Conservation (phyloP, 2,329 filamentous ascomycete genomes). For the Penicillium concentricum region DNA sequence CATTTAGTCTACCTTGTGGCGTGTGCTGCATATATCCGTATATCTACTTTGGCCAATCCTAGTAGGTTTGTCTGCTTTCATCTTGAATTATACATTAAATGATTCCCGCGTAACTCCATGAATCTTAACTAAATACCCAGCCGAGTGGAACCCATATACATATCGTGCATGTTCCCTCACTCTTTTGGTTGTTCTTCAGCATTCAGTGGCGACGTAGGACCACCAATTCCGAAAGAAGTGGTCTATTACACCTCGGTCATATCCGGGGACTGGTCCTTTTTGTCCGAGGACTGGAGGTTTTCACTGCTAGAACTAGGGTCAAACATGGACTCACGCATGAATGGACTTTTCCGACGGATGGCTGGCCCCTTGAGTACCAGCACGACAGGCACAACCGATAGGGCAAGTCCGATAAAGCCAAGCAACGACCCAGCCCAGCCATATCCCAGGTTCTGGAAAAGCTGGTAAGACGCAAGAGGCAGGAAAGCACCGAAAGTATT, state of each 20-base stretch:
- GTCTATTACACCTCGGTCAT: background rate
- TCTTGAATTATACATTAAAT: background rate
- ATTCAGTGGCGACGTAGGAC: background rate
- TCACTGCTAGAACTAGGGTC: slow-evolving; percentile 8
- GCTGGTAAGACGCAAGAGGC: slow-evolving; percentile 43
- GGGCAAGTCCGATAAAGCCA: slow-evolving; percentile 42
- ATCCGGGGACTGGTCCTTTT: background rate
- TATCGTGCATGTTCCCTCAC: background rate
- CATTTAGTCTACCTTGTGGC: background rate
- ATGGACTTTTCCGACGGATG: slow-evolving; percentile 35
- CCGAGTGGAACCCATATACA: background rate
- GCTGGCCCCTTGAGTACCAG: slow-evolving; percentile 42
- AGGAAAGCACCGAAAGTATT: slow-evolving; percentile 49
- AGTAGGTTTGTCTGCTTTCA: background rate
- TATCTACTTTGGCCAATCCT: no score
- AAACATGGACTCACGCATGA: slow-evolving; percentile 32
- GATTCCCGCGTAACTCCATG: background rate
- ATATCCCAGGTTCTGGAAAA: slow-evolving; percentile 44
- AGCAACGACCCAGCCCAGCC: slow-evolving; percentile 46
- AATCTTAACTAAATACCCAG: background rate
- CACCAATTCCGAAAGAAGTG: background rate
- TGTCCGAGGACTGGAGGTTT: background rate
- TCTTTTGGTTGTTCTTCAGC: background rate
- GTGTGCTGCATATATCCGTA: background rate
- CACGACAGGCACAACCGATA: slow-evolving; percentile 43